Evolutionary conservation across 2,329 filamentous ascomycete species (phyloP).

Genomic region (Geosmithia putterillii): DNA sequence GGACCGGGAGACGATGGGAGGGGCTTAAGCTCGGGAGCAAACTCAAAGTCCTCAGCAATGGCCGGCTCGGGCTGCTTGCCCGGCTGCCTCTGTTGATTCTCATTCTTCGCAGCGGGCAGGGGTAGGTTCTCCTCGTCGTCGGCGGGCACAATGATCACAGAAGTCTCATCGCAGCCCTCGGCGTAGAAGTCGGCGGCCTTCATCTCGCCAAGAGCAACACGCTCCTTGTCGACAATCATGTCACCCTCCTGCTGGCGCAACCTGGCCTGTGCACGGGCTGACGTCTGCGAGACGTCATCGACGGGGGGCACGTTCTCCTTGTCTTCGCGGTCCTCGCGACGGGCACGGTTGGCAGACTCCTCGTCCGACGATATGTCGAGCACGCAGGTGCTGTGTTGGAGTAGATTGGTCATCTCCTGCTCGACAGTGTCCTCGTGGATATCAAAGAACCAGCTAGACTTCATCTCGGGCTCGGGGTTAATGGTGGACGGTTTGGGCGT

Average conservation of each 20-base stretch:
- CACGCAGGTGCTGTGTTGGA: conserved; percentile 79
- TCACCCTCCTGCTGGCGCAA: conserved; percentile 22
- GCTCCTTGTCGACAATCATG: conserved; percentile 51
- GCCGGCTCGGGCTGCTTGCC: conserved; percentile 1
- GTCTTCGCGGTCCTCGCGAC: conserved; percentile 47
- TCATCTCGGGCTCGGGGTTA: conserved; percentile 30
- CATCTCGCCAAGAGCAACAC: conserved; percentile 55
- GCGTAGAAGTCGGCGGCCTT: conserved; percentile 56
- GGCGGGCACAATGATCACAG: conserved; percentile 48
- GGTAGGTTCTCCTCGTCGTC: conserved; percentile 35
- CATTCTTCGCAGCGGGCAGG: conserved; percentile 15
- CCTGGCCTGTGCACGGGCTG: conserved; percentile 18
- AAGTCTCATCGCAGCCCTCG: conserved; percentile 50
- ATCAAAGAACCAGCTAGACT: conserved; percentile 76
- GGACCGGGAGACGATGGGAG: neutral
- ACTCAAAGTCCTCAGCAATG: conserved; percentile 6
- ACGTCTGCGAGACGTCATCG: conserved; percentile 47
- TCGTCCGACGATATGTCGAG: conserved; percentile 88
- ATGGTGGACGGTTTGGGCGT: conserved; percentile 11
- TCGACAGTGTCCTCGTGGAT: conserved; percentile 89
- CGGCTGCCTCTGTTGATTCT: conserved; percentile 4
- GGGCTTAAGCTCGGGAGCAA: conserved; percentile 7
- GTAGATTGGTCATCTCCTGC: conserved; percentile 81
- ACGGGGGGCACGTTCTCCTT: conserved; percentile 89
- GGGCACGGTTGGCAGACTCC: conserved; percentile 46